Conservation (phyloP, 768 basidiomycete species). For the Tylopilus subfusipes region DNA sequence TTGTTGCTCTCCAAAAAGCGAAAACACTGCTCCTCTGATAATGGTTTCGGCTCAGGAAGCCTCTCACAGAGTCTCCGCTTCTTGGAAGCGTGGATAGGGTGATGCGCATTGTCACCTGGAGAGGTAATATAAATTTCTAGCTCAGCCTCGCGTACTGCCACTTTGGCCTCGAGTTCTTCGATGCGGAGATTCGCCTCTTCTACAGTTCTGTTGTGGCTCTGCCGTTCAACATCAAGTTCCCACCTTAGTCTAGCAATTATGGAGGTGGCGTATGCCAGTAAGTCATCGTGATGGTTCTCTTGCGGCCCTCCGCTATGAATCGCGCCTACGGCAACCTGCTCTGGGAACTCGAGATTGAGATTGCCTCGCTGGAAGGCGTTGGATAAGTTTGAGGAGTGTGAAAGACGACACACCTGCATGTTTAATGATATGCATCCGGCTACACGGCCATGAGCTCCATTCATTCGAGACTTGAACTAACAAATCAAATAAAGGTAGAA, state of each 20-base stretch:
- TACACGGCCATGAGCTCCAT: slow-evolving; percentile 45
- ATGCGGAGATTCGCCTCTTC: slow-evolving; percentile 41
- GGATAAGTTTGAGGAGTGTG: slow-evolving; percentile 3
- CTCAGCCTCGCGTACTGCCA: slow-evolving; percentile 57
- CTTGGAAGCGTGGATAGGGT: not conserved
- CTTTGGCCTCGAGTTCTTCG: slow-evolving; percentile 45
- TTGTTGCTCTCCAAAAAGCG: slow-evolving; percentile 37
- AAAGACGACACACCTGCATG: slow-evolving; percentile 41
- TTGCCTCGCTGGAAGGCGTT: slow-evolving; percentile 14
- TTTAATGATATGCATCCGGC: slow-evolving; percentile 39
- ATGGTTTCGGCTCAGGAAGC: slow-evolving; percentile 14
- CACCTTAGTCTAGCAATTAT: slow-evolving; percentile 42
- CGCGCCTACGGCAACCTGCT: slow-evolving; percentile 7
- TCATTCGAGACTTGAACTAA: slow-evolving; percentile 46
- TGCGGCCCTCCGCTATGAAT: not conserved
- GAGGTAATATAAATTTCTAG: slow-evolving; percentile 38
- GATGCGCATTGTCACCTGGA: not conserved
- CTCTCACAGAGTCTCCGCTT: not conserved
- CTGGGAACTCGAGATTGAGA: slow-evolving; percentile 24
- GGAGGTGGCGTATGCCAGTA: slow-evolving; percentile 41
- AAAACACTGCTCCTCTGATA: slow-evolving; percentile 40
- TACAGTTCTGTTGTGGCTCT: slow-evolving; percentile 39
- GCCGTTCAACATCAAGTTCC: slow-evolving; percentile 44
- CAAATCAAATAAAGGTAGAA: not conserved
- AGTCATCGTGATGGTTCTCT: slow-evolving; percentile 21